These are phyloP conservation scores for Xylariomycetidae sp. DNA, from an alignment of 2,329 filamentous ascomycete genomes.

Conservation along the genomic window DNA sequence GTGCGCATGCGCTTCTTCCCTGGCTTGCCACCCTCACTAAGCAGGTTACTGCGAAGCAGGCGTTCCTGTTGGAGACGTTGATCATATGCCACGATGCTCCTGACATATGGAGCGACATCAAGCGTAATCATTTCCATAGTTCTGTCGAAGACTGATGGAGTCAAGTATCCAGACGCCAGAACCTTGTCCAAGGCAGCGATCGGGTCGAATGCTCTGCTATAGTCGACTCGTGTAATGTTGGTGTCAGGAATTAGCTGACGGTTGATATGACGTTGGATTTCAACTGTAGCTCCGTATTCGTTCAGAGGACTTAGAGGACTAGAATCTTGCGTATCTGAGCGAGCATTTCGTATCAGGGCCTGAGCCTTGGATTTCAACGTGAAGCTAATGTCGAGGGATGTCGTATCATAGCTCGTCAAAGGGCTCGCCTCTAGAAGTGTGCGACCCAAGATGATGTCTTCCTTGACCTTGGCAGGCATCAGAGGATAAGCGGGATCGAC, in stretches of 20 bases:
- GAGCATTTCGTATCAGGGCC: constrained; percentile 9
- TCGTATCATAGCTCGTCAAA: constrained; percentile 25
- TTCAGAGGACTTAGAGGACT: constrained; percentile 8
- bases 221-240: constrained; percentile 43
- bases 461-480: constrained; percentile 40
- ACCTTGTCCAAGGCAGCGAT: constrained; percentile 49
- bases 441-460: constrained; percentile 48
- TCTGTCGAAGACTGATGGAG: constrained; percentile 73
- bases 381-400: constrained; percentile 26
- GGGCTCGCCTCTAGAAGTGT: constrained; percentile 43
- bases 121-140: constrained; percentile 59
- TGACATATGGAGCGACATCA: constrained; percentile 88
- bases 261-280: constrained; percentile 35
- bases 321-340: not conserved
- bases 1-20: constrained; percentile 59
- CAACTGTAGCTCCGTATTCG: constrained; percentile 14
- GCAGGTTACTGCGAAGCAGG: constrained; percentile 54
- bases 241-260: constrained; percentile 14
- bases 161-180: constrained; percentile 41
- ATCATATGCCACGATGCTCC: constrained; percentile 77
- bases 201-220: constrained; percentile 56
- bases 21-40: constrained; percentile 51
- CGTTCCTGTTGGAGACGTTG: constrained; percentile 65
- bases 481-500: constrained; percentile 62
- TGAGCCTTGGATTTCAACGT: constrained; percentile 30